Conservation (phyloP, 257 asterid species). For the Solanum acaule region DNA sequence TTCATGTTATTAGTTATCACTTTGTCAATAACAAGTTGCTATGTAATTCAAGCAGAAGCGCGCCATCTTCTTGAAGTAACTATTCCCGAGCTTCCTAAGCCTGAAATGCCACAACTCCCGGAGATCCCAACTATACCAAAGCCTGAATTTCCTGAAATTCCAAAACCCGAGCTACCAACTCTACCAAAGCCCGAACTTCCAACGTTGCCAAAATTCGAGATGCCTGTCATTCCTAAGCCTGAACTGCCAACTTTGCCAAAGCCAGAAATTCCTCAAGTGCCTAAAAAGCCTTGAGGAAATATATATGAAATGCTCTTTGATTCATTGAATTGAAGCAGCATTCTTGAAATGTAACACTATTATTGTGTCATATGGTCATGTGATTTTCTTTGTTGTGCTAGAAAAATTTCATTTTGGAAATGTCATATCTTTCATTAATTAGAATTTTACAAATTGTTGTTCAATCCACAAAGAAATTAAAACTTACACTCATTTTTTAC, state of each 20-base stretch:
- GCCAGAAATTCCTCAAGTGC: not conserved
- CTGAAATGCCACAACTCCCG: not conserved
- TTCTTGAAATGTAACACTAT: not conserved
- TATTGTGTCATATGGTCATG: not conserved
- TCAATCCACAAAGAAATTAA: too few relatives aligned
- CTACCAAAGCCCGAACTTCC: not conserved
- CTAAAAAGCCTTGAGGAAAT: not conserved
- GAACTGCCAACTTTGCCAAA: not conserved
- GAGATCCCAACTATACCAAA: not conserved
- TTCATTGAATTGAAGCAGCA: not conserved
- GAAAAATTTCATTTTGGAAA: not conserved
- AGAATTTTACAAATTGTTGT: too few relatives aligned
- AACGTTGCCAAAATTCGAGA: conserved; percentile 3
- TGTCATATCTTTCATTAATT: too few relatives aligned
- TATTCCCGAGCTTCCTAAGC: not conserved
- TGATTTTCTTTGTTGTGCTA: not conserved
- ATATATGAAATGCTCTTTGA: not conserved
- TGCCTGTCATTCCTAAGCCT: not conserved
- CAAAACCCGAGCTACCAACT: not conserved
- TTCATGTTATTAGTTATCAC: not conserved
- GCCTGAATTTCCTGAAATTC: not conserved
- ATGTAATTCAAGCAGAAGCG: not conserved
- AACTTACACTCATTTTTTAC: too few relatives aligned
- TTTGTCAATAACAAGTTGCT: not conserved
- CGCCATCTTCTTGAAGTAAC: not conserved